phyloP scores from a whole-genome alignment of 352 stramenopile species.

The Thalassiosira hispida region DNA sequence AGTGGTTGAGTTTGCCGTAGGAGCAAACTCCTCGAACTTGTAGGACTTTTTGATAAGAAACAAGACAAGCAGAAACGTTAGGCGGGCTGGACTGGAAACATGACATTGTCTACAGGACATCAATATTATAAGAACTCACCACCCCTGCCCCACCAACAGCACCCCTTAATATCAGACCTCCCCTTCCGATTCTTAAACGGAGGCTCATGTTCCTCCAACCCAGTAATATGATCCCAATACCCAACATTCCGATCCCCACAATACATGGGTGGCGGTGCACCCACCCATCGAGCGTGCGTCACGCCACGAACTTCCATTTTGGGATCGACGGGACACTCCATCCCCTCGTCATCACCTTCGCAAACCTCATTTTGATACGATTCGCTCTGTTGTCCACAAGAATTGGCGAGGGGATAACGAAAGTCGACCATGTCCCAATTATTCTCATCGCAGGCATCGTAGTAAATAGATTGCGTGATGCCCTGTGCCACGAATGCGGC shows the following conservation, averaged over 20 bases:
- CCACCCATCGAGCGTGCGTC: conserved; percentile 58
- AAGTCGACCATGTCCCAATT: conserved; percentile 57
- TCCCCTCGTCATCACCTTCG: conserved; percentile 32
- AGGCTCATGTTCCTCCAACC: conserved; percentile 42
- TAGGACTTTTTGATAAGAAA: conserved; percentile 18
- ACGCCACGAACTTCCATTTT: conserved; percentile 63
- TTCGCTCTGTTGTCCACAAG: conserved; percentile 46
- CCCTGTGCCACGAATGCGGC: conserved; percentile 54
- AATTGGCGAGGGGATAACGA: conserved; percentile 60
- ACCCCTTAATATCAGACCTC: conserved; percentile 41
- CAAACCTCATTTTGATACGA: conserved; percentile 63
- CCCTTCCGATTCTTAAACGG: conserved; percentile 47
- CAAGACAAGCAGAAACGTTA: not conserved
- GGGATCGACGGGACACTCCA: conserved; percentile 63
- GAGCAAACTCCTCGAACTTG: conserved; percentile 53
- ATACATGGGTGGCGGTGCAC: conserved; percentile 56
- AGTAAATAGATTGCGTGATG: conserved; percentile 55
- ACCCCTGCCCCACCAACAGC: conserved; percentile 52
- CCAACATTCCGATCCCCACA: conserved; percentile 44
- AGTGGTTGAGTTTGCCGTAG: conserved; percentile 63
- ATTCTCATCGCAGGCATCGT: conserved; percentile 68
- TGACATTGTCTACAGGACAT: not conserved
- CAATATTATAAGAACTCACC: conserved; percentile 23
- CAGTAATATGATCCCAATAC: conserved; percentile 61
- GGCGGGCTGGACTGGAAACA: not conserved